Evolutionary conservation across 2,329 filamentous ascomycete genomes (phyloP), one percentile per base, ranked within the genome.

Genomic region (Stemphylium beticola): DNA sequence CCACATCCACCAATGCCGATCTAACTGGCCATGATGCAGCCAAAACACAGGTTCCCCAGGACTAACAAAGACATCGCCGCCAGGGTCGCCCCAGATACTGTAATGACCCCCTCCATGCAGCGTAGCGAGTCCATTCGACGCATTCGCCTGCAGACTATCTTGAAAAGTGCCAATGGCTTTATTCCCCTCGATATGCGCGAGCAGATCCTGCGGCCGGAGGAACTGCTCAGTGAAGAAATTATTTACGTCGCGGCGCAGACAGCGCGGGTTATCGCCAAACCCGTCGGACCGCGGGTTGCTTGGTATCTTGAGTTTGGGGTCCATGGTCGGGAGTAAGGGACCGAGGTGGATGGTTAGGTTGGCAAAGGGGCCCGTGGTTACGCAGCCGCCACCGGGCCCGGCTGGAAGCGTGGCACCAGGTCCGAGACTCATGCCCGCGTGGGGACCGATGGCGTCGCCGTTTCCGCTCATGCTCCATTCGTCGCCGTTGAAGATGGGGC

Each of bases 331-430:
- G 6, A 67, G 60, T 29, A 84, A 74, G 1, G 84, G 84, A 0
- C 83, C 83, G 0, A 81, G 74, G 41, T 75, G 74, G 26, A 80
- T 73, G 0, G 65, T 73, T 9, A 67, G 55, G 54, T 83, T 76
- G 57, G 74, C 77, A 66, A 85, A 83, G 0, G 82, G 82, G 0
- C 83, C 83, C 1, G 72, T 76, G 14, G 69, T 74, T 4, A 86
- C 76, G 66, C 83, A 86, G 3, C 83, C 84, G n/a, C 83, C 83
- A 10, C 84, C 83, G 0, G 78, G 76, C 12, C 82, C 84, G 2
- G 78, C 77, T 0, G 79, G 81, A 17, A 81, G 65, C 2, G 42
- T 42, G 49, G 62, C 50, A 66, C 57, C 55, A n/a, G 48, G 38
- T 8, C 67, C 57, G 15, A 69, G 12, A 1, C 33, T 44, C 24